phyloP scores from a whole-genome alignment of 345 rosid species.

The Syzygium oleosum region DNA sequence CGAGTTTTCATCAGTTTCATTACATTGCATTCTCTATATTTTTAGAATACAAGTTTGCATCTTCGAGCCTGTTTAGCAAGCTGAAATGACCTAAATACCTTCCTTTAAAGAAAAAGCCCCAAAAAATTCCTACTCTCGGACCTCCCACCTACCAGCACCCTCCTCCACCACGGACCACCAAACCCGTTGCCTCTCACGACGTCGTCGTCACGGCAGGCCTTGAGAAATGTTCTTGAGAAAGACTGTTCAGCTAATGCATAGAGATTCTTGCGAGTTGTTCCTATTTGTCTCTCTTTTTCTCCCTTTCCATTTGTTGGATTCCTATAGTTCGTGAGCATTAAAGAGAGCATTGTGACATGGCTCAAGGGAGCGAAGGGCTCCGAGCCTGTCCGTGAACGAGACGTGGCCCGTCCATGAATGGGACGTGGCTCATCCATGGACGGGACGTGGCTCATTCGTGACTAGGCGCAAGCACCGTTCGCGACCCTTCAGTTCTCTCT shows the following conservation, averaged over 20 bases:
- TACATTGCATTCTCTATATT: background rate
- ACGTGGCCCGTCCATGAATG: no score
- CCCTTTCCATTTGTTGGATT: background rate
- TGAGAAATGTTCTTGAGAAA: background rate
- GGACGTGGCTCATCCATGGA: no score
- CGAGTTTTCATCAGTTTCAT: background rate
- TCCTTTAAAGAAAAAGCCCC: background rate
- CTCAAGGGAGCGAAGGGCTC: no score
- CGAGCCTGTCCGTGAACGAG: no score
- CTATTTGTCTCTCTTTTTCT: background rate
- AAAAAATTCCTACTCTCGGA: background rate
- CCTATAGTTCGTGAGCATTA: background rate
- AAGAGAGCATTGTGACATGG: background rate
- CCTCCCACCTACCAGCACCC: background rate
- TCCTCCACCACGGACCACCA: background rate
- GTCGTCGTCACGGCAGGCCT: background rate
- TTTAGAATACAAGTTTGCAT: background rate
- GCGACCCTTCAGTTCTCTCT: background rate
- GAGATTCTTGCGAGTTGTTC: background rate
- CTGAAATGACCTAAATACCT: background rate
- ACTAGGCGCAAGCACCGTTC: background rate
- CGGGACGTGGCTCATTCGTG: background rate
- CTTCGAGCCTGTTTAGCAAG: background rate
- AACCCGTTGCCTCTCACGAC: background rate
- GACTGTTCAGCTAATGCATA: background rate